Evolutionary conservation across 1,284 basidiomycete genomes (phyloP), one percentile per base, ranked within the genome.

Genomic region (Inonotus hispidus): DNA sequence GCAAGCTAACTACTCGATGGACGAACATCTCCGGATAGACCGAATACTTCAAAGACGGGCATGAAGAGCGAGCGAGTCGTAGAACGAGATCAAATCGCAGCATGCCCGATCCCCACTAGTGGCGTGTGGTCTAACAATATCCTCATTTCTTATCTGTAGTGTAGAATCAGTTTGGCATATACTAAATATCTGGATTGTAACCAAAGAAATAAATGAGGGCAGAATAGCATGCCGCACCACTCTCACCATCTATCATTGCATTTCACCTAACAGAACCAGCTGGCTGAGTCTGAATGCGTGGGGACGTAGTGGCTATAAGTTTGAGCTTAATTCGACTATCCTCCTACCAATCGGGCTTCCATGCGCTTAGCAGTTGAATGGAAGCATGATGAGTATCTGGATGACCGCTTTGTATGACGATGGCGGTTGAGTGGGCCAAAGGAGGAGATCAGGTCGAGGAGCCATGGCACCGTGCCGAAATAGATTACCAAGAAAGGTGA

Each of bases 261-360:
- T 27, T 8, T 3, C 32, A 3, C 19, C 25, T 45, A 46, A 56
- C 55, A 45, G 27, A 56, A 46, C 19, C 32, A 47, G 55, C 41
- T 39, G 43, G n/a, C 45, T 56, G 55, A 45, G 55, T 39, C 55
- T 25, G 55, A 27, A 21, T 52, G 13, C 50, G n/a, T n/a, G 27
- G 29, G 27, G 50, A 16, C 25, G 41, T 38, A 11, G 39, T 55
- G 11, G 41, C 19, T 21, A 7, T 35, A 43, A 56, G 37, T 21
- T 45, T 52, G 50, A 52, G 55, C 45, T 56, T 56, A 25, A 29
- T 10, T 56, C 23, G 39, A 16, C 3, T 21, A 16, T 29, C 11
- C 23, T 56, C 55, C 25, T 16, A 52, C 50, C 41, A 41, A 56
- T 56, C 55, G 29, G 27, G 19, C 55, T 56, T 56, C 55, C 55